Evolutionary conservation across 1,139 yeast species (phyloP).

Genomic region (Kazachstania sp.): DNA sequence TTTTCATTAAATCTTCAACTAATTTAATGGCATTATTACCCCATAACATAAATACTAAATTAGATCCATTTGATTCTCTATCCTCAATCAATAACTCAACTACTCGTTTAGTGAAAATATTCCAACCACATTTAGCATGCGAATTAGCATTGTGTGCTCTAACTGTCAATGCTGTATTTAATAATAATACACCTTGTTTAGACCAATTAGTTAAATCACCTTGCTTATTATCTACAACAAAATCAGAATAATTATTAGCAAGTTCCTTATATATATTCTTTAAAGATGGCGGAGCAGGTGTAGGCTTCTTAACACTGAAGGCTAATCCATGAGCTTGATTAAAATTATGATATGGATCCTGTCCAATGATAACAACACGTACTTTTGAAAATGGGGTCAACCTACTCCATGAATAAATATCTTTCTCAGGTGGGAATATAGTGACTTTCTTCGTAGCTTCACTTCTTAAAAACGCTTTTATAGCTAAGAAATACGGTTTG

Average conservation of each 20-base stretch:
- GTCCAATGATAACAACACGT: constrained; percentile 80
- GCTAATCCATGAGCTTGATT: constrained; percentile 97
- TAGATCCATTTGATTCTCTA: constrained; percentile 33
- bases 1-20: constrained; percentile 38
- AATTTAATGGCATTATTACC: constrained; percentile 86
- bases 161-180: constrained; percentile 86
- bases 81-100: constrained; percentile 43
- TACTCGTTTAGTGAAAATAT: constrained; percentile 69
- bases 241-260: constrained; percentile 61
- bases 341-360: constrained; percentile 89
- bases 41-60: constrained; percentile 84
- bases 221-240: constrained; percentile 37
- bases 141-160: constrained; percentile 91
- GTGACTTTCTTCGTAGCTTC: constrained; percentile 15
- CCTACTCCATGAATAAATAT: constrained; percentile 91
- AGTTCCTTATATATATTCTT: constrained; percentile 79
- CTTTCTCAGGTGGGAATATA: constrained; percentile 68
- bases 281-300: constrained; percentile 83
- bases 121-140: constrained; percentile 93
- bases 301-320: constrained; percentile 79
- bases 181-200: constrained; percentile 72
- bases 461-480: constrained; percentile 38
- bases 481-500: constrained; percentile 73
- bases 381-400: constrained; percentile 70
- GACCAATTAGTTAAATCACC: constrained; percentile 87